Evolutionary conservation across 257 asterid species (phyloP).

Genomic region (Plantago ovata): DNA sequence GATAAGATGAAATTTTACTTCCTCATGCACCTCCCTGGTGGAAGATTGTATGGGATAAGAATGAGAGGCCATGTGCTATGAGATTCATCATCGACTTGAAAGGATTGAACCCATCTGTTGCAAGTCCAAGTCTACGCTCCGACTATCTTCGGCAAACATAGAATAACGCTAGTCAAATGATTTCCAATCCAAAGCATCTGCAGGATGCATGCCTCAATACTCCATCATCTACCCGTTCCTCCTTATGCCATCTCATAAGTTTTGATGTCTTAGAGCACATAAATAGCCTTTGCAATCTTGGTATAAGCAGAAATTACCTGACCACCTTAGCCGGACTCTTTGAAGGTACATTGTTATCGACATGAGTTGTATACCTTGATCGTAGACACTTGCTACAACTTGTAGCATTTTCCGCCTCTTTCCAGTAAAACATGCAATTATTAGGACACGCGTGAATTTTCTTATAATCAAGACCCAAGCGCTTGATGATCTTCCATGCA

Average conservation of each 20-base stretch:
- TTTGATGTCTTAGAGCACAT: constrained; percentile 13
- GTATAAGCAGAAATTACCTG: constrained; percentile 1
- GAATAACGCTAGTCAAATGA: not conserved
- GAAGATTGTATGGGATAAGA: constrained; percentile 11
- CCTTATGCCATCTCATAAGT: constrained; percentile 23
- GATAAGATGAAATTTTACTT: constrained; percentile 5
- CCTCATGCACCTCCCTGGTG: constrained; percentile 15
- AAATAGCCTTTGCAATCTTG: constrained; percentile 7
- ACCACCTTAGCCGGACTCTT: not conserved
- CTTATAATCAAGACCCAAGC: not conserved
- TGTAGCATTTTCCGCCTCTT: not conserved
- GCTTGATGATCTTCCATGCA: not conserved
- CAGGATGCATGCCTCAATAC: constrained; percentile 15
- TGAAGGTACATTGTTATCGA: not conserved
- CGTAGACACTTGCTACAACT: not conserved
- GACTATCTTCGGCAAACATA: not conserved
- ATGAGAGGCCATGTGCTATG: constrained; percentile 23
- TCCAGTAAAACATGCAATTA: not conserved
- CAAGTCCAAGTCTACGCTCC: constrained; percentile 22
- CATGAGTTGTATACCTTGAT: not conserved
- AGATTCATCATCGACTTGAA: constrained; percentile 11
- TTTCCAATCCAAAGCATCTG: constrained; percentile 10
- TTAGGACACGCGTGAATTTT: not conserved
- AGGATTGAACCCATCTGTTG: constrained; percentile 17
- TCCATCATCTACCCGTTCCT: constrained; percentile 18